phyloP scores from a whole-genome alignment of 2,329 filamentous ascomycete genomes.

The Hypoxylon sp. region DNA sequence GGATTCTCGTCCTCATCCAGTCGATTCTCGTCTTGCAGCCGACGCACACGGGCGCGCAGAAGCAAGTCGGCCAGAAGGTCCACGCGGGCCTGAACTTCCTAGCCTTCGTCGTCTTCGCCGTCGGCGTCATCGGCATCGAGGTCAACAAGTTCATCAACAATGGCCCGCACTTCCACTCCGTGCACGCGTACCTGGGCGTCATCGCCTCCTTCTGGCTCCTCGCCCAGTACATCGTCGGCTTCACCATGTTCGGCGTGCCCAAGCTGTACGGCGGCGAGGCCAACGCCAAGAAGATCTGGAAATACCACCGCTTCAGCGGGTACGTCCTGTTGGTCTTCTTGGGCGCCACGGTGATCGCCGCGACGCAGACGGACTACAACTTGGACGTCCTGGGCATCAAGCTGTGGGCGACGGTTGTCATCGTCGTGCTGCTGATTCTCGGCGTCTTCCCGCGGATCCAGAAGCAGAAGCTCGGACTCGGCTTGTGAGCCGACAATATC shows the following conservation, averaged over 20 bases:
- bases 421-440: constrained; percentile 74
- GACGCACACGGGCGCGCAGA: constrained; percentile 82
- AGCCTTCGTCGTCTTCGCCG: constrained; percentile 72
- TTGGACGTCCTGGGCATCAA: constrained; percentile 77
- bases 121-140: constrained; percentile 80
- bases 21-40: constrained; percentile 89
- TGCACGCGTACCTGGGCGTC: constrained; percentile 87
- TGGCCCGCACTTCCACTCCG: constrained; percentile 81
- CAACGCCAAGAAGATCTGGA: constrained; percentile 86
- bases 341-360: constrained; percentile 80
- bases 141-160: constrained; percentile 83
- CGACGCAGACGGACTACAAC: constrained; percentile 83
- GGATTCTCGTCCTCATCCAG: constrained; percentile 82
- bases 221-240: constrained; percentile 82
- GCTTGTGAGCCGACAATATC: constrained; percentile 58
- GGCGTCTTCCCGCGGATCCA: constrained; percentile 86
- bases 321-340: constrained; percentile 81
- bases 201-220: constrained; percentile 78
- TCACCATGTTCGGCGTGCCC: constrained; percentile 85
- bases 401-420: constrained; percentile 81
- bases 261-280: constrained; percentile 82
- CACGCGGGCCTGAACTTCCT: constrained; percentile 81
- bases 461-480: constrained; percentile 86
- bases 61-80: constrained; percentile 69
- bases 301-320: constrained; percentile 86